Evolutionary conservation across 2,329 filamentous ascomycete genomes (phyloP), one percentile per base, ranked within the genome.

Genomic region (Cercospora canescens): DNA sequence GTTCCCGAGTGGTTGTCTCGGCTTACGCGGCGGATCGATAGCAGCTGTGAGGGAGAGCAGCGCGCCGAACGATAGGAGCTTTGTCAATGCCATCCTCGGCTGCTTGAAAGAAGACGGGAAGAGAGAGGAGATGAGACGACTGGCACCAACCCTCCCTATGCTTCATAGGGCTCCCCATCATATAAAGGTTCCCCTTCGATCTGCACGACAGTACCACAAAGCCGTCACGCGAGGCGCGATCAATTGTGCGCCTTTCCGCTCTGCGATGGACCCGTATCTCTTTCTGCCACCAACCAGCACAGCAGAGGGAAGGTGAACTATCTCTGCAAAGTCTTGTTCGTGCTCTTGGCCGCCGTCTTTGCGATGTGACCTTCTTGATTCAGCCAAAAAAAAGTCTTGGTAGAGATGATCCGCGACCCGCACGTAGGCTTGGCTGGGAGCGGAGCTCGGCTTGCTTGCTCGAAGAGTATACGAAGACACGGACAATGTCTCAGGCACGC

Each of bases 1-100:
- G 34, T 66, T 66, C 16, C 67, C 69, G 8, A 63, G 39, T 11
- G 69, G 69, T 60, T 67, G 69, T 55, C 62, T 62, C 11, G 69
- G 67, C 48, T 67, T 39, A 48, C 69, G 62, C 2, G 67, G 59
- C 7, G 69, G 67, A 60, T 66, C 61, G 58, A 69, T 69, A 28
- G 69, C 69, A 50, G 59, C 56, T 57, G 61, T 57, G 21, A 67
- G 48, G n/a, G 62, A 39, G 28, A 70, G 37, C 45, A 69, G 39
- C 32, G 61, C 41, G 41, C 55, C 50, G 11, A 64, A 50, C 37
- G 54, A 61, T 12, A 68, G 18, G 16, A 67, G 16, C 21, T 21
- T 56, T 8, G 35, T 67, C 54, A 64, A 52, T 45, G 61, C 57
- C 68, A 68, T 67, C 21, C 6, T 64, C 12, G 21, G 28, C 55